Evolutionary conservation across 2,329 filamentous ascomycete species (phyloP), one percentile per base, ranked within the genome.

Genomic region (Cyphellophora europaea): DNA sequence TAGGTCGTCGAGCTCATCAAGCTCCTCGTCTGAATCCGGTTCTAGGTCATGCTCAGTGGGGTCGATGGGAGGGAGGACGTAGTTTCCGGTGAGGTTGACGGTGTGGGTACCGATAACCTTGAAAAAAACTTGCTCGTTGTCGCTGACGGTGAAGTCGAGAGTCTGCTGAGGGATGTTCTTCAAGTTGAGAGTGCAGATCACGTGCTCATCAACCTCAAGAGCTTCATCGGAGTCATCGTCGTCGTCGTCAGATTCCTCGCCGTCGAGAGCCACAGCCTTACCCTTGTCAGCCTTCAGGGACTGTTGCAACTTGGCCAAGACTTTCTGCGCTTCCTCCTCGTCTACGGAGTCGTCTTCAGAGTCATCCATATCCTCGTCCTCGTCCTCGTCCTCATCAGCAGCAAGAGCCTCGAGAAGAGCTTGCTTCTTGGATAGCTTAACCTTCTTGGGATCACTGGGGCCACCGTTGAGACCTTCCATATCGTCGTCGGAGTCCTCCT

Each of bases 31-130:
- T 8, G 8, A 8, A 49, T 86, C 83, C 16, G 80, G 81, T 27
- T 81, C 81, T 35, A 91, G 70, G 53, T 93, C 85, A 56, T 93
- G 91, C 28, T 72, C 66, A 30, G 73, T 71, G 35, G 79, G 72
- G 27, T 72, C 65, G 30, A 73, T 71, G 33, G 79, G 72, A 30
- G 82, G 66, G 43, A 91, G 75, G 49, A 98, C 74, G 64, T 94
- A 96, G 76, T 98, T 98, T 51, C 91, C 91, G 44, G 89, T 96
- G 41, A 98, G 75, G 66, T 81, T 91, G 54, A 98, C 72, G 45
- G 82, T 77, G 72, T 95, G 87, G 44, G 84, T 91, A 52, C 91
- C 91, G 43, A 75, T 79, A 48, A 93, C 87, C 56, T 83, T 76
- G 70, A 98, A 96, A 72, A 84, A 94, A 48, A 95, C 80, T 51